Evolutionary conservation across 371 early-diverging fungal species (phyloP).

Genomic region (Rhizopus sp.): DNA sequence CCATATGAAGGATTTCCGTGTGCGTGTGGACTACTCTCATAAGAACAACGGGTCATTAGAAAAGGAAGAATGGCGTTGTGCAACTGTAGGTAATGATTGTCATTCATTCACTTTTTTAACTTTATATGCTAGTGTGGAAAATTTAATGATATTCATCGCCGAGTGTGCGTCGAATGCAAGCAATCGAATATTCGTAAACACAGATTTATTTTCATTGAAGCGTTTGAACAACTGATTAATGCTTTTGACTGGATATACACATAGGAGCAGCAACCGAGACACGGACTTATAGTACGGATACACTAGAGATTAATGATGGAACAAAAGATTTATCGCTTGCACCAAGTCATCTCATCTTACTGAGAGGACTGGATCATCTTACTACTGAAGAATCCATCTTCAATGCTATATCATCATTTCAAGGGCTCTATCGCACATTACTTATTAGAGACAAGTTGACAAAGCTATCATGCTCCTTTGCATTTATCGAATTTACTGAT

Average conservation of each 20-base stretch:
- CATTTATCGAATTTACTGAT: slow-evolving; percentile 54
- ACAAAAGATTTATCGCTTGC: slow-evolving; percentile 42
- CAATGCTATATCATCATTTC: slow-evolving; percentile 24
- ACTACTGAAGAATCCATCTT: slow-evolving; percentile 56
- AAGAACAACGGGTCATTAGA: slow-evolving; percentile 41
- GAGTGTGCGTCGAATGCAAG: slow-evolving; percentile 42
- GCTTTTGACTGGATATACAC: background rate
- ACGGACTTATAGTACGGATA: slow-evolving; percentile 34
- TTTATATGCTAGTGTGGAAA: slow-evolving; percentile 31
- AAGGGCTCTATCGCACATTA: slow-evolving; percentile 36
- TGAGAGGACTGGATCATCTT: slow-evolving; percentile 55
- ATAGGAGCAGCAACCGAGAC: slow-evolving; percentile 20
- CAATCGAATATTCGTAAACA: slow-evolving; percentile 32
- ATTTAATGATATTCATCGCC: slow-evolving; percentile 40
- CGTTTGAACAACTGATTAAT: background rate
- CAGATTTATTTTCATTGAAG: background rate
- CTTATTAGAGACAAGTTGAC: slow-evolving; percentile 58
- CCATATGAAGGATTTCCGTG: slow-evolving; percentile 44
- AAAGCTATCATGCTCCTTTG: slow-evolving; percentile 58
- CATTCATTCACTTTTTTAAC: background rate
- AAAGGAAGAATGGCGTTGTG: slow-evolving; percentile 58
- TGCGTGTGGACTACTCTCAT: slow-evolving; percentile 58
- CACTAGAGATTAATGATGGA: slow-evolving; percentile 56
- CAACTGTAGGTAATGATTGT: slow-evolving; percentile 35
- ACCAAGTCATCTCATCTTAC: slow-evolving; percentile 44